Base-by-base conservation (phyloP, 2,329 filamentous ascomycete genomes). In the Rhynchosporium agropyri region DNA sequence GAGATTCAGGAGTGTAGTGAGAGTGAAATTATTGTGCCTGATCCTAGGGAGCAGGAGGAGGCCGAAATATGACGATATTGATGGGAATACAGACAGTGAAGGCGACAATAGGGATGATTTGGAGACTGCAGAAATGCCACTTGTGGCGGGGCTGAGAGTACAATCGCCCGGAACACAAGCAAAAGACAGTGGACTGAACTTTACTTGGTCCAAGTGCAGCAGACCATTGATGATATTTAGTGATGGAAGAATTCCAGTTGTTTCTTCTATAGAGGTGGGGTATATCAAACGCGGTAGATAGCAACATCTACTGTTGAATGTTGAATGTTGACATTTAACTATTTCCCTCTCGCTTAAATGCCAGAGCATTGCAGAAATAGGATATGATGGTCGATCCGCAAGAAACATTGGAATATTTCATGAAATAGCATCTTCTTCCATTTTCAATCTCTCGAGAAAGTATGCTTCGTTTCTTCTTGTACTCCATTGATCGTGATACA, bases 21-120 rank as follows among this genome's bases (percentile, higher is more conserved):
- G n/a, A 54, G 40, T 46, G 54, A 57, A 6, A 57, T 57, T 46
- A 6, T 57, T 26, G 54, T 57, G 15, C 33, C 33, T 40, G 33
- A 40, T 15, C 15, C 29, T 15, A 36, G 7, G 33, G 33, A 54
- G n/a, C 38, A 26, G 8, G 13, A 1, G 54, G 54, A 45, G 29
- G 13, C n/a, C n/a, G 40, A 43, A 3, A 20, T 20, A 20, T 20
- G 36, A 45, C 15, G 20, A 13, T 3, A 36, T 31, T 15, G 48
- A 31, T 3, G 48, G 13, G 5, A 9, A 48, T 26, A 29, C 15
- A 28, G 4, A 48, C 10, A 28, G 20, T 15, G 53, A 33, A 8
- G 36, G 28, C 42, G 51, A 28, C 7, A 13, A 38, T 8, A 15
- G 49, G 36, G 53, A 43, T n/a, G 12, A 49, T 49, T 6, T 10